Conservation (phyloP, 2,329 filamentous ascomycete species). For the Ophiostoma populinum region DNA sequence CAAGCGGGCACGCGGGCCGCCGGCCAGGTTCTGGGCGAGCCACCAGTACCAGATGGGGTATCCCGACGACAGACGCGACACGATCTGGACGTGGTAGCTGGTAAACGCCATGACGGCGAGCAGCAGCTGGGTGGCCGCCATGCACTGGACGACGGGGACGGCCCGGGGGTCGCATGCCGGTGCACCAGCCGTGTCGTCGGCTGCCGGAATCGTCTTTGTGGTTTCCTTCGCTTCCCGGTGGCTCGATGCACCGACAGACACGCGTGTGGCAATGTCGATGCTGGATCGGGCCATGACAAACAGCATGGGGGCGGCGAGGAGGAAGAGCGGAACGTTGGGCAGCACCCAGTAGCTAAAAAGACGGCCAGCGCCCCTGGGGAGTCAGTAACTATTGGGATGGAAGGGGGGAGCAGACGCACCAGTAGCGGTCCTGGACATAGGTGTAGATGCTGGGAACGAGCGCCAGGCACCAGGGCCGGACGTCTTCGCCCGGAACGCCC, state of each 20-base stretch:
- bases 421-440: slow-evolving; percentile 81
- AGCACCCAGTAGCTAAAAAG: slow-evolving; percentile 82
- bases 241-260: slow-evolving; percentile 8
- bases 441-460: slow-evolving; percentile 74
- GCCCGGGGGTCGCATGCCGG: slow-evolving; percentile 9
- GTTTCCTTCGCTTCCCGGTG: neutral
- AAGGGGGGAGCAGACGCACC: slow-evolving; percentile 38
- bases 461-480: slow-evolving; percentile 57
- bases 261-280: slow-evolving; percentile 18
- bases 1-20: slow-evolving; percentile 5
- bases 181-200: no score
- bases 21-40: slow-evolving; percentile 33
- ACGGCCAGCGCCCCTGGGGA: slow-evolving; percentile 54
- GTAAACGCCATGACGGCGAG: slow-evolving; percentile 56
- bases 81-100: slow-evolving; percentile 84
- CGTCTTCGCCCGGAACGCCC: slow-evolving; percentile 11
- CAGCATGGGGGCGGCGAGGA: slow-evolving; percentile 66
- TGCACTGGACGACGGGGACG: slow-evolving; percentile 26
- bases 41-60: slow-evolving; percentile 85
- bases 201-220: slow-evolving; percentile 4
- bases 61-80: slow-evolving; percentile 73
- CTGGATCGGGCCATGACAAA: slow-evolving; percentile 48
- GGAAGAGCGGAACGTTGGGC: slow-evolving; percentile 72
- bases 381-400: neutral
- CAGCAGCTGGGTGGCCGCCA: slow-evolving; percentile 57